phyloP scores from a whole-genome alignment of 768 basidiomycete species.

The Roridomyces roridus region DNA sequence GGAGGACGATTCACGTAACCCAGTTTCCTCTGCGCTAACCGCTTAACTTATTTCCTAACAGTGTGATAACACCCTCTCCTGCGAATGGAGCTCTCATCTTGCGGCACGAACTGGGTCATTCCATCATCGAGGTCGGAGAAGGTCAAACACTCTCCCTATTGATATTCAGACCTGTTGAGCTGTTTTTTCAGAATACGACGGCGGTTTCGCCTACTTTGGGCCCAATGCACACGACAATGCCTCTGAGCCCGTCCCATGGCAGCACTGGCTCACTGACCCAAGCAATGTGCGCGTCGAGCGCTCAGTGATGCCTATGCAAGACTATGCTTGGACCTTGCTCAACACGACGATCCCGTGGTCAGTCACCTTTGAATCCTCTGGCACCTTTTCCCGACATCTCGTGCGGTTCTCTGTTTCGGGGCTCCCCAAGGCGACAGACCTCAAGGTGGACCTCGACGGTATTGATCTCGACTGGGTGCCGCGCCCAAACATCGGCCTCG shows the following conservation, averaged over 20 bases:
- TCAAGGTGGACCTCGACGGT: constrained; percentile 68
- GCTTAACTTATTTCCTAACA: constrained; percentile 31
- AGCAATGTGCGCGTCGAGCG: constrained; percentile 59
- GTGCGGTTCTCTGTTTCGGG: constrained; percentile 79
- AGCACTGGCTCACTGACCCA: constrained; percentile 66
- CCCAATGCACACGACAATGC: constrained; percentile 61
- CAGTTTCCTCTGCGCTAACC: not conserved
- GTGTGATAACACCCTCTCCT: constrained; percentile 77
- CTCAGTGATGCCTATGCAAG: constrained; percentile 76
- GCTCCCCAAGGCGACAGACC: constrained; percentile 56
- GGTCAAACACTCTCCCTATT: constrained; percentile 41
- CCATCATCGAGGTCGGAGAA: constrained; percentile 79
- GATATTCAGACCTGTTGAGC: not conserved
- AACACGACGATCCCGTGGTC: constrained; percentile 66
- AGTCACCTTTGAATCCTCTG: constrained; percentile 67
- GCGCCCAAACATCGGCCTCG: constrained; percentile 60
- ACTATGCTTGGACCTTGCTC: constrained; percentile 78
- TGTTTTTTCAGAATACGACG: constrained; percentile 59
- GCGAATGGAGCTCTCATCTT: constrained; percentile 78
- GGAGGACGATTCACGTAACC: constrained; percentile 82
- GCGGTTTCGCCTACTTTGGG: constrained; percentile 76
- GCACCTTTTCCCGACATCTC: constrained; percentile 63
- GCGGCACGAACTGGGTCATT: constrained; percentile 83
- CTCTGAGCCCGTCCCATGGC: constrained; percentile 61
- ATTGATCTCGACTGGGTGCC: constrained; percentile 65